A percentile compares a stretch with the other conserved stretches of the same genome.
Conservation (phyloP, 805 yeast genomes). For the Candida succiphila region DNA sequence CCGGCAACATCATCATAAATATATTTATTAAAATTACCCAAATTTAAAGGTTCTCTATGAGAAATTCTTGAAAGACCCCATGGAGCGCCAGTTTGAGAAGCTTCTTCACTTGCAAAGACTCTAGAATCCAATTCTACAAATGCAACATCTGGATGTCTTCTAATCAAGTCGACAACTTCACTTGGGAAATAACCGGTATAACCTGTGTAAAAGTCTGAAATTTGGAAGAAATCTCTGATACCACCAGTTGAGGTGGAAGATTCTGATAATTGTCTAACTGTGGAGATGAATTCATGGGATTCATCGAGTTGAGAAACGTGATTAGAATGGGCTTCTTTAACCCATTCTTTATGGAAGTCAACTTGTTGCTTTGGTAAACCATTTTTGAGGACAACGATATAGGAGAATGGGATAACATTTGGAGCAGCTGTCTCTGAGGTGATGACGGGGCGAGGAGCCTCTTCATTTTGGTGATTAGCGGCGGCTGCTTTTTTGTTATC, state of each 20-base stretch:
- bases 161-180: conserved; percentile 61
- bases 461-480: conserved; percentile 8
- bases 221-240: conserved; percentile 48
- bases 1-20: conserved; percentile 67
- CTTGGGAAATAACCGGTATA: conserved; percentile 81
- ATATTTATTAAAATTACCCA: conserved; percentile 66
- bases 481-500: background rate
- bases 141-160: conserved; percentile 43
- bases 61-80: conserved; percentile 93
- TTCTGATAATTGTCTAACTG: conserved; percentile 13
- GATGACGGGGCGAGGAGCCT: conserved; percentile 36
- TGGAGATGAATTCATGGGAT: conserved; percentile 19
- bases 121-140: conserved; percentile 64
- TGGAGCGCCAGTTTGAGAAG: conserved; percentile 76
- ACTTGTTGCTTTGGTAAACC: conserved; percentile 42
- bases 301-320: conserved; percentile 18
- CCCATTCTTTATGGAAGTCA: conserved; percentile 59
- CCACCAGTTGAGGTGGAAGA: conserved; percentile 31
- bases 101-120: conserved; percentile 54
- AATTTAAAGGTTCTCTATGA: conserved; percentile 61
- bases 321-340: conserved; percentile 41
- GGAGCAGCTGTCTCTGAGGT: conserved; percentile 30
- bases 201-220: conserved; percentile 55
- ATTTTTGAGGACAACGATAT: conserved; percentile 78
- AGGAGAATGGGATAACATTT: conserved; percentile 58